Evolutionary conservation across 768 basidiomycete species (phyloP).

Genomic region (Podaxis mareebaensis): DNA sequence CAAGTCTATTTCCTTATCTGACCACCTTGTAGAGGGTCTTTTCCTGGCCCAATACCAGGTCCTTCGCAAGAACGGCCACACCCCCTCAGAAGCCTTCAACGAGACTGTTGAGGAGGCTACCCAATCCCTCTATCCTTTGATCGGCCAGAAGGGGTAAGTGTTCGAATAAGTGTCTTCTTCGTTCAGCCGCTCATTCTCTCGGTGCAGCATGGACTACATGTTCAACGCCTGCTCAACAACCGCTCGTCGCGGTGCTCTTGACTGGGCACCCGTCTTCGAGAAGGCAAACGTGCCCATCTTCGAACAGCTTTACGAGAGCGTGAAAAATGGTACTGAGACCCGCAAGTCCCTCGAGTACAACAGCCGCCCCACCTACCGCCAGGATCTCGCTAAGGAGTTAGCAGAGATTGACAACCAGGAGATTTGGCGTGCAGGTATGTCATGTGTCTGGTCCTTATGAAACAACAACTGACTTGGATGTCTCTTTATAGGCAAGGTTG

Average conservation of each 20-base stretch:
- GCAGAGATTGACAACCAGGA: constrained; percentile 97
- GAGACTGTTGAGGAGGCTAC: constrained; percentile 99
- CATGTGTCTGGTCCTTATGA: neutral
- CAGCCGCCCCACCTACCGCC: constrained; percentile 85
- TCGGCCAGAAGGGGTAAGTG: constrained; percentile 87
- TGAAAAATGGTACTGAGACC: constrained; percentile 94
- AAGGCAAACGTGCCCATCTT: constrained; percentile 94
- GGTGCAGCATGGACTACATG: constrained; percentile 94
- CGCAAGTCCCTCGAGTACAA: constrained; percentile 97
- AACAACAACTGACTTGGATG: neutral
- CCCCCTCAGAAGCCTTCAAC: constrained; percentile 98
- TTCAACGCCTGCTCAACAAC: constrained; percentile 99
- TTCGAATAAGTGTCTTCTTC: neutral
- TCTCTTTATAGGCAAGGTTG: constrained; percentile 72
- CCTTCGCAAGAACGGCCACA: constrained; percentile 94
- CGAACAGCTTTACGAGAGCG: constrained; percentile 92
- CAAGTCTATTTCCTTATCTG: constrained; percentile 7
- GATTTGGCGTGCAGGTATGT: constrained; percentile 92
- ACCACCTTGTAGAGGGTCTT: constrained; percentile 71
- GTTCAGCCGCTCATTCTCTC: neutral
- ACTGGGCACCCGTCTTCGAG: constrained; percentile 98
- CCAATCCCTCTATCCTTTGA: constrained; percentile 95
- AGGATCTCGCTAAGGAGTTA: constrained; percentile 90
- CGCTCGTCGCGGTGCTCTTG: constrained; percentile 96
- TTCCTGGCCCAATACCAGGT: constrained; percentile 99